Percentiles rank a stretch among this genome's conserved stretches.
phyloP scores from a whole-genome alignment of 192 early-diverging fungal species.

The Coemansia sp. region DNA sequence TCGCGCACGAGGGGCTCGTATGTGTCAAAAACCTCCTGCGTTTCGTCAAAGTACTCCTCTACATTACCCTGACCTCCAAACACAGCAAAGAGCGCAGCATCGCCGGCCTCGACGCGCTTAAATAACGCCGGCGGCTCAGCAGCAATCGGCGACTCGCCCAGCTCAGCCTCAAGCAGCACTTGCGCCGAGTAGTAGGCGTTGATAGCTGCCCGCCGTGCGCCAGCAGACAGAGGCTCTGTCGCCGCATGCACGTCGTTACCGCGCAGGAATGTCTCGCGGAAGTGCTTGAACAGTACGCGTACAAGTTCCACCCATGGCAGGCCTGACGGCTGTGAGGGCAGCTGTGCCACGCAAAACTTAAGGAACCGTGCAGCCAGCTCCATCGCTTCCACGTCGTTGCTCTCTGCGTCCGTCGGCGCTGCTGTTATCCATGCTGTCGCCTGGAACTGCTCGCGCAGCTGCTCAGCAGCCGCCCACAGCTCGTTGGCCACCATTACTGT shows the following conservation, averaged over 20 bases:
- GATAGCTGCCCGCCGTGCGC: constrained; percentile 62
- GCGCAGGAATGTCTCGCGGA: constrained; percentile 70
- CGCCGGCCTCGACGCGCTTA: constrained; percentile 60
- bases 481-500: constrained; percentile 78
- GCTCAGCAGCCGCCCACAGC: constrained; percentile 88
- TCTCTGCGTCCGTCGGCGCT: constrained; percentile 58
- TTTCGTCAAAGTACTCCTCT: constrained; percentile 92
- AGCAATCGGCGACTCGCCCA: constrained; percentile 9
- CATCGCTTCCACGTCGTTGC: constrained; percentile 62
- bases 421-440: constrained; percentile 32
- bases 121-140: constrained; percentile 63
- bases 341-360: constrained; percentile 60
- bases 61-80: constrained; percentile 97
- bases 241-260: constrained; percentile 84
- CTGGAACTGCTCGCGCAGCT: constrained; percentile 74
- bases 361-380: constrained; percentile 73
- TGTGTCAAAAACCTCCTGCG: constrained; percentile 73
- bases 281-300: constrained; percentile 70
- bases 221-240: constrained; percentile 59
- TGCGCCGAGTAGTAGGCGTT: constrained; percentile 77
- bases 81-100: constrained; percentile 73
- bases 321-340: constrained; percentile 36
- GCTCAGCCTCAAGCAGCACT: constrained; percentile 59
- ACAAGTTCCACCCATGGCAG: constrained; percentile 66
- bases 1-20: constrained; percentile 75